Conservation (phyloP, 2,329 filamentous ascomycete species). For the Venturia pyrina region DNA sequence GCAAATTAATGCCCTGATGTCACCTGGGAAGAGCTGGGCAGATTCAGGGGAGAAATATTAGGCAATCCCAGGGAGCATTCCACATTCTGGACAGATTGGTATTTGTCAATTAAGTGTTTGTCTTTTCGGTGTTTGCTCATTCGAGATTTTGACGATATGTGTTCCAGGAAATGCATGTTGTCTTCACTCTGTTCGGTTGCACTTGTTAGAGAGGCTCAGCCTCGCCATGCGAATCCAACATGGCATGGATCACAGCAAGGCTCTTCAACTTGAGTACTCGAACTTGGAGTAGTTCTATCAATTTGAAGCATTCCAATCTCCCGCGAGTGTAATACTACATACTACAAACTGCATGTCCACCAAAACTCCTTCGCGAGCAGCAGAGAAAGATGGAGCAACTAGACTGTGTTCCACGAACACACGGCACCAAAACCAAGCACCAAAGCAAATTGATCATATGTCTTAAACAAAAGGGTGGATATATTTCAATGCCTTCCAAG, state of each 20-base stretch:
- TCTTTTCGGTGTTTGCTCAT: no score
- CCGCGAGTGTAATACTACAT: not conserved
- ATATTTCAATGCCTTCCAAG: not conserved
- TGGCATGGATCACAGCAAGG: no score
- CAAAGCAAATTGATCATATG: not conserved
- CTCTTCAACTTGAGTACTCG: no score
- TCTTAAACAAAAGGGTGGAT: not conserved
- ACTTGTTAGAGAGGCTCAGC: no score
- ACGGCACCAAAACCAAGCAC: not conserved
- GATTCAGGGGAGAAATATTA: not conserved
- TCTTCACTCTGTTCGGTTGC: no score
- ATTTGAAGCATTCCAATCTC: not conserved
- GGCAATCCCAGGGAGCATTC: not conserved
- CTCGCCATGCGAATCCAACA: no score
- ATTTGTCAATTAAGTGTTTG: no score
- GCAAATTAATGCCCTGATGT: not conserved
- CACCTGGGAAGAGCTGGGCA: not conserved
- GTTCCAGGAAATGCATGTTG: no score
- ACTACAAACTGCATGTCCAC: not conserved
- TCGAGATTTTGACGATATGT: no score
- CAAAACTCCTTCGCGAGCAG: not conserved
- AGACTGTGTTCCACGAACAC: not conserved
- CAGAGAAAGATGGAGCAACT: not conserved
- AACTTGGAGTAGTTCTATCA: not conserved
- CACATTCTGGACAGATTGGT: not conserved